A percentile compares a stretch with the other conserved stretches of the same genome.
Evolutionary conservation across 495 filamentous ascomycete genomes (phyloP).

Genomic region (Neurospora sp.): DNA sequence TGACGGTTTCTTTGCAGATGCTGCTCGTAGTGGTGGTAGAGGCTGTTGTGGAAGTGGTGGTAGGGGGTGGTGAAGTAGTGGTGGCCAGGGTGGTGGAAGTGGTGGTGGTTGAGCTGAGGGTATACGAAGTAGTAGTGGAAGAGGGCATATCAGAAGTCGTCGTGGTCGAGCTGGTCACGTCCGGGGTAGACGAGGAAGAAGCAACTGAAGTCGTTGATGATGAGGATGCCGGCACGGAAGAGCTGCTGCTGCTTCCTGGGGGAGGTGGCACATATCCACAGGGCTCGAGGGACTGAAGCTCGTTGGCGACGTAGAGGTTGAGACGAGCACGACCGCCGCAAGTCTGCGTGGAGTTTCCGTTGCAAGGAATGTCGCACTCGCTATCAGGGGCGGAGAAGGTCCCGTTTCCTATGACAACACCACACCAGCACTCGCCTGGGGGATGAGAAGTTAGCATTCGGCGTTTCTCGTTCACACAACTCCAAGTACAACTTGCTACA

Average conservation of each 20-base stretch:
- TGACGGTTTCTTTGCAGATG: slow-evolving; percentile 29
- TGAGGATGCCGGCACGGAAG: background rate
- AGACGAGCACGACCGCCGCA: slow-evolving; percentile 39
- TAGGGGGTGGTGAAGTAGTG: slow-evolving; percentile 9
- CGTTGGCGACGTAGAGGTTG: slow-evolving; percentile 34
- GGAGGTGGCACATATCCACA: slow-evolving; percentile 27
- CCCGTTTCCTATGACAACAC: slow-evolving; percentile 38
- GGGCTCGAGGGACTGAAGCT: slow-evolving; percentile 34
- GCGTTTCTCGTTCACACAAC: background rate
- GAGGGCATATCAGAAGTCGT: background rate
- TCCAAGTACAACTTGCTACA: slow-evolving; percentile 13
- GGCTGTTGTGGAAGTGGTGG: slow-evolving; percentile 10
- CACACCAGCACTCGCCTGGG: slow-evolving; percentile 33
- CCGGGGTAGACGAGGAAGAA: background rate
- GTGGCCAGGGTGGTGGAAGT: slow-evolving; percentile 6
- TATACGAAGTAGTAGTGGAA: slow-evolving; percentile 5
- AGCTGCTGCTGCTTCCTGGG: background rate
- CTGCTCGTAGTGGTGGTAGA: slow-evolving; percentile 30
- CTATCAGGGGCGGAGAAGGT: slow-evolving; percentile 27
- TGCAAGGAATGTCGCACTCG: slow-evolving; percentile 38
- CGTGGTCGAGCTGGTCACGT: background rate
- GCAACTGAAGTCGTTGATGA: background rate
- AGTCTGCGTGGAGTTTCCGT: slow-evolving; percentile 32
- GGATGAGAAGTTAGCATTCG: slow-evolving; percentile 8
- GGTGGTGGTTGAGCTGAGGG: slow-evolving; percentile 9